Percentiles rank a stretch among this genome's conserved stretches.
These are phyloP conservation scores for Thelephora aurantiotincta DNA, from an alignment of 768 basidiomycete genomes.

Conservation along the genomic window DNA sequence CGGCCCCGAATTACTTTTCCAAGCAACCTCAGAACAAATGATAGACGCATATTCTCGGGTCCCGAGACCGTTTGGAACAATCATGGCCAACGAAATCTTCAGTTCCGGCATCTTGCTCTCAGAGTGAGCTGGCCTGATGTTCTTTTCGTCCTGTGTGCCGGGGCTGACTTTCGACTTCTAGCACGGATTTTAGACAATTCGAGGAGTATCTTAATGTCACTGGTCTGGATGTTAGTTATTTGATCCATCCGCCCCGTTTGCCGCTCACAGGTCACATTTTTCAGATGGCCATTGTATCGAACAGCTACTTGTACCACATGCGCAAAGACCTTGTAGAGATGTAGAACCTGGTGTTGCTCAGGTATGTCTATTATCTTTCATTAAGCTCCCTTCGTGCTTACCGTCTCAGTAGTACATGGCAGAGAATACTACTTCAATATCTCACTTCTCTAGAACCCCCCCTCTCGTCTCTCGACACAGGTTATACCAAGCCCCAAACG, in stretches of 20 bases:
- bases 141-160: not conserved
- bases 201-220: slow-evolving; percentile 82
- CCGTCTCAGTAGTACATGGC: slow-evolving; percentile 60
- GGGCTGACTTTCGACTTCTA: not conserved
- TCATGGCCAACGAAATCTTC: slow-evolving; percentile 87
- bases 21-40: slow-evolving; percentile 93
- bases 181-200: slow-evolving; percentile 90
- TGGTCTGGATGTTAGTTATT: slow-evolving; percentile 63
- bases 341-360: slow-evolving; percentile 71
- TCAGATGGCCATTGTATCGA: slow-evolving; percentile 82
- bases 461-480: slow-evolving; percentile 44
- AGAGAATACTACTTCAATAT: slow-evolving; percentile 68
- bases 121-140: slow-evolving; percentile 39
- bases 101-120: slow-evolving; percentile 81
- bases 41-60: slow-evolving; percentile 79
- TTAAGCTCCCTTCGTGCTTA: not conserved
- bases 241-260: not conserved
- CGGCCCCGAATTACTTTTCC: slow-evolving; percentile 85
- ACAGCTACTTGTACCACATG: slow-evolving; percentile 92
- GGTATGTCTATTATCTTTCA: slow-evolving; percentile 11
- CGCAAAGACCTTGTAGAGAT: slow-evolving; percentile 76
- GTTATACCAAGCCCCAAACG: slow-evolving; percentile 38
- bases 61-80: slow-evolving; percentile 77
- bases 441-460: slow-evolving; percentile 60
- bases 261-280: slow-evolving; percentile 1